Percentiles rank a stretch among this genome's conserved stretches.
These are phyloP conservation scores for Penicillium vulpinum DNA, from an alignment of 2,329 filamentous ascomycete genomes.

Conservation along the genomic window DNA sequence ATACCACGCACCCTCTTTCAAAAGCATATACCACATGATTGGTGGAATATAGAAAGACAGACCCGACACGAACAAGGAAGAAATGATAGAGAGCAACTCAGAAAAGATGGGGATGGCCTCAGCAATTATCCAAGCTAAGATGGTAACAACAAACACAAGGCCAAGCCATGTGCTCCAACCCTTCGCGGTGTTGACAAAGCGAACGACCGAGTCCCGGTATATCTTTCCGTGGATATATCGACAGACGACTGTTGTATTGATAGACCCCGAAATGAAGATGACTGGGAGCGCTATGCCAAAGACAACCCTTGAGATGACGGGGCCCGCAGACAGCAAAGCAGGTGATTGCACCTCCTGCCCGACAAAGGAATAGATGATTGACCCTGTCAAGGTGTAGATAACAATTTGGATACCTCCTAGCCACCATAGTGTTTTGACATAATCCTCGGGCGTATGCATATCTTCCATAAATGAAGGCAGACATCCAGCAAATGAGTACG, in stretches of 20 bases:
- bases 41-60: constrained; percentile 9
- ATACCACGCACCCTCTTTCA: constrained; percentile 7
- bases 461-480: constrained; percentile 8
- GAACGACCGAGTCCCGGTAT: constrained; percentile 10
- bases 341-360: constrained; percentile 8
- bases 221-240: constrained; percentile 20
- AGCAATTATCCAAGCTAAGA: constrained; percentile 18
- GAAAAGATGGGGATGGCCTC: constrained; percentile 21
- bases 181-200: constrained; percentile 17
- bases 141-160: constrained; percentile 10
- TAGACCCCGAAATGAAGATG: constrained; percentile 19
- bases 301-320: constrained; percentile 5
- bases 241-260: constrained; percentile 17
- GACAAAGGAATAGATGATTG: constrained; percentile 9
- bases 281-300: constrained; percentile 9
- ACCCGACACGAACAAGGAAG: constrained; percentile 7
- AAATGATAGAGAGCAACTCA: constrained; percentile 13
- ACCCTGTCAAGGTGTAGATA: constrained; percentile 7
- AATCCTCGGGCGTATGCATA: constrained; percentile 8
- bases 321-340: constrained; percentile 5
- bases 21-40: constrained; percentile 9
- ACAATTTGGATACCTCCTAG: constrained; percentile 7
- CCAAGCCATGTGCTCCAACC: constrained; percentile 17
- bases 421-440: constrained; percentile 8
- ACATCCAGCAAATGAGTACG: constrained; percentile 6